Base-by-base conservation (phyloP, 148 eudicot species). In the Bassia scoparia region DNA sequence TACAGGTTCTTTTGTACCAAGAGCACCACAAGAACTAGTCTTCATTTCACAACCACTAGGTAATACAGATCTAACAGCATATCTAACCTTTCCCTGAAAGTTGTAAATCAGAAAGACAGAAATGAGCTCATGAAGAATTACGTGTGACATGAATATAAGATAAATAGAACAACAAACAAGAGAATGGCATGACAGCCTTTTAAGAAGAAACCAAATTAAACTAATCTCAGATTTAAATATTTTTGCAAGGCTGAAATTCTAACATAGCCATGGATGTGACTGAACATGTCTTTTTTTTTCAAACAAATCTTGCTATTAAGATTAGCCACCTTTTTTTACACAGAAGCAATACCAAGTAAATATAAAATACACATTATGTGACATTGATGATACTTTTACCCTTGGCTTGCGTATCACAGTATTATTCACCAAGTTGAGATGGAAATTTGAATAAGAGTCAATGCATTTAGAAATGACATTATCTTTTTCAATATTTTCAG, bases 41-140 rank as follows among this genome's bases (percentile, higher is more conserved):
- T 85, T 85, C 44, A 77, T 71, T 84, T 88, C 92, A 84, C 99
- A 95, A 18, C 94, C 92, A 77, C 81, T 77, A 58, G 89, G 94
- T 74, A 95, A 83, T 55, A 95, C 90, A 60, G 96, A 92, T 84
- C 97, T 83, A 61, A 87, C 86, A 65, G 82, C 92, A 86, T 95
- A 91, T 74, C 72, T 86, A 69, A 87, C 84, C 84, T 83, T 85
- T 43, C 92, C 97, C 98, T 93, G 87, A 65, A 76, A 82, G 23
- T 33, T 68, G 48, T 10, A 34, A 35, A 60, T 33, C 26, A 38
- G 48, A 41, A 29, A n/a, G n/a, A n/a, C n/a, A n/a, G n/a, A 63
- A 72, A 69, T 74, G 58, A 81, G 69, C 50, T 58, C 46, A 68
- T 23, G 62, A 43, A 75, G 34, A 53, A 75, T 26, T 65, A 34